phyloP scores from a whole-genome alignment of 257 asterid genomes.

The Buddleja alternifolia region DNA sequence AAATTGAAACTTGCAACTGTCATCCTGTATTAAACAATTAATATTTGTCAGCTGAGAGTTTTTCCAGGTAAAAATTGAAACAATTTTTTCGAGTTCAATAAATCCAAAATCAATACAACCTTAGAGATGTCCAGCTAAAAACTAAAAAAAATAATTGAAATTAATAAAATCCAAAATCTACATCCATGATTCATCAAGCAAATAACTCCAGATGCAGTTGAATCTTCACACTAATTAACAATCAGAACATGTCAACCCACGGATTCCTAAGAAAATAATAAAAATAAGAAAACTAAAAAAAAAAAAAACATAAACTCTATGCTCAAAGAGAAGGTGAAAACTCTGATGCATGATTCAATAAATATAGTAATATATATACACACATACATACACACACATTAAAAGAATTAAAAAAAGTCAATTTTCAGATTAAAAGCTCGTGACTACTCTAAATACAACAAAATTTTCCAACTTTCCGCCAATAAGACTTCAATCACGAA shows the following conservation, averaged over 20 bases:
- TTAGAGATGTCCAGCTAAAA: not conserved
- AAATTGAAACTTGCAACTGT: slow-evolving; percentile 12
- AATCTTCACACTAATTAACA: not conserved
- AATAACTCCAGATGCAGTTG: not conserved
- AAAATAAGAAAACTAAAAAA: not conserved
- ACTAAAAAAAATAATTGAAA: not conserved
- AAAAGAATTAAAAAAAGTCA: not conserved
- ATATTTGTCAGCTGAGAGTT: not conserved
- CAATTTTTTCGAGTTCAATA: not conserved
- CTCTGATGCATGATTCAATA: too few species aligned
- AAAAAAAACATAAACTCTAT: not conserved
- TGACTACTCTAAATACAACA: not conserved
- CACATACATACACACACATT: too few species aligned
- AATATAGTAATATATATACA: too few species aligned
- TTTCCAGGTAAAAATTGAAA: not conserved
- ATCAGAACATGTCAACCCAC: not conserved
- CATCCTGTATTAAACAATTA: slow-evolving; percentile 45
- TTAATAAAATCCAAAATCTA: not conserved
- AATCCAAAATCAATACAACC: slow-evolving; percentile 10
- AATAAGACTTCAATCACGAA: not conserved
- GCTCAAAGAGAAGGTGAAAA: too few species aligned
- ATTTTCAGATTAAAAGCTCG: not conserved
- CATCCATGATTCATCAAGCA: not conserved
- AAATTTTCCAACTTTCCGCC: not conserved
- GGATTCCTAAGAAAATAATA: too few species aligned